A percentile compares a stretch with the other conserved stretches of the same genome.
Evolutionary conservation across 2,329 filamentous ascomycete genomes (phyloP).

Genomic region (Celoporthe dispersa): DNA sequence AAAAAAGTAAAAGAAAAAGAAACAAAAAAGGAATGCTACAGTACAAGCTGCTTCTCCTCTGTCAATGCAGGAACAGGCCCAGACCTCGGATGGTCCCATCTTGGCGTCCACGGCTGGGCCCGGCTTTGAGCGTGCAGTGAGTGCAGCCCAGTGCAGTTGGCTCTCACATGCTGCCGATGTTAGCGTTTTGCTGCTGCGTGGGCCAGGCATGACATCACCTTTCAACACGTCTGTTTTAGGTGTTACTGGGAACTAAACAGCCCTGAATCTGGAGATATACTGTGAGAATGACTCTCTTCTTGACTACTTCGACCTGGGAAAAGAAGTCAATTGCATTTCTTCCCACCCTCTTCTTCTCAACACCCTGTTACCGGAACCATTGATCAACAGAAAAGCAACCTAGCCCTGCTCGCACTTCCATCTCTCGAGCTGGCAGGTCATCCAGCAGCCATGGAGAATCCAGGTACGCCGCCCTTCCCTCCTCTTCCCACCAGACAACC

Average conservation of each 20-base stretch:
- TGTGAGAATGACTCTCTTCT: too few relatives aligned
- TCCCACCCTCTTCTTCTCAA: too few relatives aligned
- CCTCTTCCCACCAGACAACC: not conserved
- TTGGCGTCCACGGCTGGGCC: not conserved
- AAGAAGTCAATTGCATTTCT: too few relatives aligned
- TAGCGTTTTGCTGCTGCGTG: not conserved
- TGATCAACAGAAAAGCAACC: too few relatives aligned
- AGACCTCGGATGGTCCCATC: conserved; percentile 8
- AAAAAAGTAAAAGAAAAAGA: not conserved
- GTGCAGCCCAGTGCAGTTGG: not conserved
- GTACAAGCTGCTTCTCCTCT: not conserved
- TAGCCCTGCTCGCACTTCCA: too few relatives aligned
- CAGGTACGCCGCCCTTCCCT: conserved; percentile 40
- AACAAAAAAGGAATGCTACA: not conserved
- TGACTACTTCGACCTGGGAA: too few relatives aligned
- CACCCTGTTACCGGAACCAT: too few relatives aligned
- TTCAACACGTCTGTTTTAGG: not conserved
- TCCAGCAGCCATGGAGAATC: conserved; percentile 44
- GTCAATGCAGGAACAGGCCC: not conserved
- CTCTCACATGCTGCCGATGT: conserved; percentile 4
- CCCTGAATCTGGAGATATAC: too few relatives aligned
- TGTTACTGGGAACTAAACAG: too few relatives aligned
- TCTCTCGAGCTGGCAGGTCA: too few relatives aligned
- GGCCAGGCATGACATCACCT: conserved; percentile 7
- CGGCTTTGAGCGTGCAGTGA: too few relatives aligned